Evolutionary conservation across 441 rosid species (phyloP), one percentile per base, ranked within the genome.

Genomic region (Eutrema salsugineum): DNA sequence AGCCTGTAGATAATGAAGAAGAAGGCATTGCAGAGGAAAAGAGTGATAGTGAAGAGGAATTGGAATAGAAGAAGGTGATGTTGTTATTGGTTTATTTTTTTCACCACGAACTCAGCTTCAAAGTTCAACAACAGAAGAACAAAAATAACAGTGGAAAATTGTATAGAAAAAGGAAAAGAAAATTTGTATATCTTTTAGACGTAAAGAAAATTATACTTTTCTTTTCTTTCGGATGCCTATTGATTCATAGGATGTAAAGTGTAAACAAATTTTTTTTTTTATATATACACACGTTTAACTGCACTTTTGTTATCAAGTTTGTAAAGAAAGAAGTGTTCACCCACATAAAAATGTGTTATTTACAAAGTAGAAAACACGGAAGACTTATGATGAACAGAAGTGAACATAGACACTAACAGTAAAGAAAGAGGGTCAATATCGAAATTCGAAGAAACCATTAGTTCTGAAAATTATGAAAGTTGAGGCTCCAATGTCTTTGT

Each of bases 61-160:
- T 83, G 68, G 82, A 78, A 44, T 86, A 84, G 83, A 85, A 90
- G 90, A 50, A 58, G 68, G 76, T 71, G 70, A 35, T 19, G 17
- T 14, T 67, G 35, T 40, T 39, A 20, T 38, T 51, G 43, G 48
- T 60, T 20, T 49, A 24, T 43, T 76, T 39, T 66, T 38, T 40
- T 58, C 58, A 61, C 51, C 43, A 32, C 28, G 67, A 58, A 60
- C 70, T 54, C 61, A 19, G 43, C 20, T 38, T 20, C 60, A 47
- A 30, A 46, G 42, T 12, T 50, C 58, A 46, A 54, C 47, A 14
- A 20, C 53, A 62, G 54, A 69, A 38, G 20, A 54, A 15, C 22
- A 24, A 53, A 58, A 27, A 20, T 50, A 48, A 73, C 30, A 50
- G 19, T 47, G 53, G 19, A 61, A 44, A 75, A 46, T 38, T 76